Evolutionary conservation across 2,329 filamentous ascomycete genomes (phyloP).

Genomic region (Fonsecaea monophora): DNA sequence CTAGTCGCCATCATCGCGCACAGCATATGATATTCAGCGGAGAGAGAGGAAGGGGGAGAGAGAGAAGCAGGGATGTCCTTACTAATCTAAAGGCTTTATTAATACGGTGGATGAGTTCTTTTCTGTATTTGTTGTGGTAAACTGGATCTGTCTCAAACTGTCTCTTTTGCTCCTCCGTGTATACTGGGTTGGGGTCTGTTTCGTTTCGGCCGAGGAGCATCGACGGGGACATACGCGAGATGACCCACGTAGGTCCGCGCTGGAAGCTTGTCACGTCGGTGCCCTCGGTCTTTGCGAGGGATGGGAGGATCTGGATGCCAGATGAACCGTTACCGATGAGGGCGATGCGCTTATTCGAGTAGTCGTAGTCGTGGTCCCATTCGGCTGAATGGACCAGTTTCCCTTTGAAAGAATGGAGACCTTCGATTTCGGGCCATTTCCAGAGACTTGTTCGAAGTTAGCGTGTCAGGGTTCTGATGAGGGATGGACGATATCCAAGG

Average conservation of each 20-base stretch:
- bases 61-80: background rate
- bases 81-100: constrained; percentile 32
- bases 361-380: constrained; percentile 42
- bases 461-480: no score
- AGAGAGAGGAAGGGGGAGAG: background rate
- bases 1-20: constrained; percentile 7
- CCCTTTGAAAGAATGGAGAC: constrained; percentile 40
- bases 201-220: constrained; percentile 32
- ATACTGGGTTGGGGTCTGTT: constrained; percentile 36
- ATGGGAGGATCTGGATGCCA: constrained; percentile 50
- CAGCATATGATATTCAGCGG: no score
- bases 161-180: constrained; percentile 43
- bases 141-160: constrained; percentile 40
- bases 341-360: constrained; percentile 41
- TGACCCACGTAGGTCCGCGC: constrained; percentile 45
- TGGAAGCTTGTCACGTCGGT: constrained; percentile 44
- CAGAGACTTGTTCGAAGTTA: no score
- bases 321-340: constrained; percentile 45
- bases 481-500: no score
- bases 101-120: constrained; percentile 41
- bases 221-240: constrained; percentile 38
- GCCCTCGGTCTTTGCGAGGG: constrained; percentile 34
- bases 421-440: constrained; percentile 44
- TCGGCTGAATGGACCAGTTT: constrained; percentile 41
- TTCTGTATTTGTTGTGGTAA: constrained; percentile 45